Evolutionary conservation across 1,284 basidiomycete genomes (phyloP), one percentile per base, ranked within the genome.

Genomic region (Puccinia coronata): DNA sequence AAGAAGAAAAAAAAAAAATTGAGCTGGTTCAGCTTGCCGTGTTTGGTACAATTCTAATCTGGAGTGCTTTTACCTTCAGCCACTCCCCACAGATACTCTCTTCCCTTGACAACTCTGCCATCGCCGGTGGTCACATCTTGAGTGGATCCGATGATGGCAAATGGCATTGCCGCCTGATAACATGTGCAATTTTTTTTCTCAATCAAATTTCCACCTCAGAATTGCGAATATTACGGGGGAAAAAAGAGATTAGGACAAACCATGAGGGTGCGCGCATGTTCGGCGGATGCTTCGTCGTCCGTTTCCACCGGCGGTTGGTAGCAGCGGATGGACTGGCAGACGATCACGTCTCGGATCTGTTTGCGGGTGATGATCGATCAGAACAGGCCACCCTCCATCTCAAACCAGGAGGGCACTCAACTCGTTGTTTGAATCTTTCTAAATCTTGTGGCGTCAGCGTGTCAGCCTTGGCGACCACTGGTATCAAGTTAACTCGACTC

Each of bases 71-170:
- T 81, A 92, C 93, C 93, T 89, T 99, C 96, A 34, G 96, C 96
- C 41, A 98, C 95, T 88, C 97, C 97, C 97, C 97, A 99, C n/a
- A 97, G 91, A 87, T 99, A 99, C 87, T 98, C 94, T 85, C 97
- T 92, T 63, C 97, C 96, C 88, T 98, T 98, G 86, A 99, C 96
- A 47, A 91, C 88, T 81, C 96, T 92, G 16, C 97, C 97, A 86
- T 99, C 96, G 53, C 89, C 87, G 2, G 95, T 97, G 84, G 90
- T 90, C 34, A 99, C 96, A 84, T 99, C 96, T 85, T 96, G 91
- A 0, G 94, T 98, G 43, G 93, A 95, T 49, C 97, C 96, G 84
- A 99, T 99, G 88, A 99, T 97, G 36, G 95, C 96, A 90, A 98
- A 99, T 0, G 96, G 97, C 89, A 98, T 96, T 23, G 95, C 93